Evolutionary conservation across 2,329 filamentous ascomycete species (phyloP).

Genomic region (Penicillium digitatum): DNA sequence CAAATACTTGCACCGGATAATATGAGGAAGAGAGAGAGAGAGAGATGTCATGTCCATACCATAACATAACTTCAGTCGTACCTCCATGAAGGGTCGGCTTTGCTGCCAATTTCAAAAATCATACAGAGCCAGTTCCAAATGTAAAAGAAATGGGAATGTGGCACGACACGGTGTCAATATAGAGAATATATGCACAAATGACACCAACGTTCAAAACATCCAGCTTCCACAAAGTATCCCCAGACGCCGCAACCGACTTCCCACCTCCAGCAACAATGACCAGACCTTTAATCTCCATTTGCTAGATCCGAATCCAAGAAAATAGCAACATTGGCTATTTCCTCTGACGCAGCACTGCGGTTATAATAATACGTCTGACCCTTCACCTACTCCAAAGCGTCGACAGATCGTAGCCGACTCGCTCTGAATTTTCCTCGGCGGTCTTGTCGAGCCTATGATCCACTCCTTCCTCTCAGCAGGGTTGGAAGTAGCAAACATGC

Average conservation of each 20-base stretch:
- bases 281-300: not conserved
- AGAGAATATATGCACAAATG: not conserved
- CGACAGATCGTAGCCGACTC: not conserved
- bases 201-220: not conserved
- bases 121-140: constrained; percentile 2
- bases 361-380: not conserved
- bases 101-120: constrained; percentile 11
- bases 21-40: constrained; percentile 9
- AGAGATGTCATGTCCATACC: constrained; percentile 9
- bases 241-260: not conserved
- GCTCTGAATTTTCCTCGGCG: not conserved
- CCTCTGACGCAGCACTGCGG: not conserved
- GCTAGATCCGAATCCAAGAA: not conserved
- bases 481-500: not conserved
- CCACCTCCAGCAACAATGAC: not conserved
- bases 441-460: not conserved
- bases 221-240: not conserved
- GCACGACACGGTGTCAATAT: not conserved
- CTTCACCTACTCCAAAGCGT: not conserved
- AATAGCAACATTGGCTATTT: not conserved
- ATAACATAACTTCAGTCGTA: constrained; percentile 7
- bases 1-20: constrained; percentile 2
- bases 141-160: not conserved
- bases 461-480: not conserved
- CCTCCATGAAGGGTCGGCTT: not conserved